Base-by-base conservation (phyloP, 345 rosid species). In the Adansonia digitata region DNA sequence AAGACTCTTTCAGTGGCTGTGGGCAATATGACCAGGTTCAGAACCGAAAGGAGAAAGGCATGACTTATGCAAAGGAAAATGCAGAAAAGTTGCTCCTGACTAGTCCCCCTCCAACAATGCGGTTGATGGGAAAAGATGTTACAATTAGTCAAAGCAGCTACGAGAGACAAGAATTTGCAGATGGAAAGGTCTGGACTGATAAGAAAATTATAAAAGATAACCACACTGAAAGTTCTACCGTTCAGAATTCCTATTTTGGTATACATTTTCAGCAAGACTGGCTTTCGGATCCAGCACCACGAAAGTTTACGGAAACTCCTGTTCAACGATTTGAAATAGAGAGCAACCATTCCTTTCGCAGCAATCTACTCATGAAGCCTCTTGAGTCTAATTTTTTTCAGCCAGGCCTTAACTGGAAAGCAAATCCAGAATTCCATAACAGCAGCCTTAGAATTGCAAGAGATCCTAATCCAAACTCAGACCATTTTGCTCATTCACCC, bases 101-200 rank as follows among this genome's bases (percentile, higher is more conserved):
- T 64, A 60, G 65, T 17, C 69, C 81, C 18, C 86, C 80, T 70
- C 74, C 85, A 77, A 90, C 88, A 52, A 84, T 90, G 92, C 79
- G 92, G 75, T 77, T 90, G 77, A 88, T 90, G 92, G 92, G 94
- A 59, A 88, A 90, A 76, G 88, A 90, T 87, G 91, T 88, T 73
- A 78, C 90, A 26, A 74, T 90, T 68, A 77, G 82, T 34, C 81
- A 76, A 79, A 80, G 83, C 70, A 79, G 76, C 69, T 56, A 77
- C 51, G 86, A 81, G 43, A 67, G 45, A 29, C 78, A 48, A 72
- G 81, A 75, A 40, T 60, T 69, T 46, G 85, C 67, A 51, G 84
- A 73, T 69, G 85, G 78, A 63, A 81, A 76, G 59, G 61, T 87
- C 53, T 81, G 86, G 88, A 83, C 77, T 0, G 82, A 81, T 14